Base-by-base conservation (phyloP, 2,329 filamentous ascomycete genomes). In the Monosporascus sp. region DNA sequence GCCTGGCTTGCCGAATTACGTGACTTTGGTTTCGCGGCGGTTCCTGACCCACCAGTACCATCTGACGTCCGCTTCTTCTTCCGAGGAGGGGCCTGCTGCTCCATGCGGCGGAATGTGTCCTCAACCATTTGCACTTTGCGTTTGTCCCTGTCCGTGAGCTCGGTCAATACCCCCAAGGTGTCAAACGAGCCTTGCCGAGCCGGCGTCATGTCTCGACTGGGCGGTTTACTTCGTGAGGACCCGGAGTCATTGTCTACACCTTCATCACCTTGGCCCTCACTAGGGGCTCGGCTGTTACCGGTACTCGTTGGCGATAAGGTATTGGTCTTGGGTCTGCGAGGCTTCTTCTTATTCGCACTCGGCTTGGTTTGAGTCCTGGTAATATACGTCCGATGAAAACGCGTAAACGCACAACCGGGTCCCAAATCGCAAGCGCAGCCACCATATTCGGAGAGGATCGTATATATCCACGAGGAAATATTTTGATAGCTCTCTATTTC, bases 341-440 rank as follows among this genome's bases (percentile, higher is more conserved):
- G 68, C 62, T 81, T 82, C 67, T 77, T 81, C 65, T 60, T 67
- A 4, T 64, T 52, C 3, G 53, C 55, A 44, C 65, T 66, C 5
- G 69, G 53, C 27, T 72, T 75, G 6, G 68, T 54, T 22, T 79
- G 77, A 14, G 70, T 64, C 52, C 75, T 79, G 41, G 69, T 68
- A 52, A 80, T 69, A 61, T 84, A 83, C 50, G 78, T 80, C 49
- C 80, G 75, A 62, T 84, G 80, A 58, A 86, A 86, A 20, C 81
- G 80, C 54, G 75, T 76, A 69, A 87, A 86, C 2, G 82, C 80
- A 62, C 84, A 87, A 53, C 85, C 80, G 41, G 74, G 71, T 7
- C 81, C 82, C 15, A 83, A 67, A 52, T 86, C 80, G 67, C 89
- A 93, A 5, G 88, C 89, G 69, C 89, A 93, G 18, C 88, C 88